Percentiles rank a stretch among this genome's conserved stretches.
phyloP scores from a whole-genome alignment of 208 protist species.

The Acanthamoeba healyi region DNA sequence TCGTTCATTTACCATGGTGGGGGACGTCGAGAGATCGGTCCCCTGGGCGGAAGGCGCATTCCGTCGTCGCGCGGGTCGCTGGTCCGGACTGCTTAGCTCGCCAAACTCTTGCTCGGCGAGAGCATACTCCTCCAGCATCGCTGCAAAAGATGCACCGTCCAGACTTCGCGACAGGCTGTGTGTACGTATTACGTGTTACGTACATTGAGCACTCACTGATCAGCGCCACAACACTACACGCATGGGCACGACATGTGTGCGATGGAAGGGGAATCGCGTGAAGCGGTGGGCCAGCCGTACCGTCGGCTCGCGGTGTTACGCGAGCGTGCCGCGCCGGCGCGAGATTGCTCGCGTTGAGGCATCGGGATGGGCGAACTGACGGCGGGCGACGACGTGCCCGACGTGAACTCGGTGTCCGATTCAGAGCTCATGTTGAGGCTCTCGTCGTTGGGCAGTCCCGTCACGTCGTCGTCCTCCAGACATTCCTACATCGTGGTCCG shows the following conservation, averaged over 20 bases:
- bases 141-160: conserved; percentile 17
- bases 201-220: too few species aligned
- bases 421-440: conserved; percentile 15
- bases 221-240: background rate
- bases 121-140: conserved; percentile 30
- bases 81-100: background rate
- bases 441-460: background rate
- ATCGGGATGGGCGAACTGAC: conserved; percentile 35
- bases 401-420: background rate
- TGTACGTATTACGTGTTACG: too few species aligned
- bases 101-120: conserved; percentile 11
- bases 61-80: background rate
- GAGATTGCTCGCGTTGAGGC: background rate
- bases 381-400: background rate
- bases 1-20: background rate
- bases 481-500: background rate
- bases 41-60: background rate
- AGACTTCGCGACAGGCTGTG: conserved; percentile 12
- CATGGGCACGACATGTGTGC: background rate
- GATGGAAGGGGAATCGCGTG: too few species aligned
- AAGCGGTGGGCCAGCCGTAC: background rate
- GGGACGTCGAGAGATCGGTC: background rate
- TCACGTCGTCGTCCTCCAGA: conserved; percentile 5
- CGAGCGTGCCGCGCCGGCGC: background rate
- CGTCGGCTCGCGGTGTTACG: background rate